Conservation (phyloP, 2,329 filamentous ascomycete genomes). For the Monosporascus sp. region DNA sequence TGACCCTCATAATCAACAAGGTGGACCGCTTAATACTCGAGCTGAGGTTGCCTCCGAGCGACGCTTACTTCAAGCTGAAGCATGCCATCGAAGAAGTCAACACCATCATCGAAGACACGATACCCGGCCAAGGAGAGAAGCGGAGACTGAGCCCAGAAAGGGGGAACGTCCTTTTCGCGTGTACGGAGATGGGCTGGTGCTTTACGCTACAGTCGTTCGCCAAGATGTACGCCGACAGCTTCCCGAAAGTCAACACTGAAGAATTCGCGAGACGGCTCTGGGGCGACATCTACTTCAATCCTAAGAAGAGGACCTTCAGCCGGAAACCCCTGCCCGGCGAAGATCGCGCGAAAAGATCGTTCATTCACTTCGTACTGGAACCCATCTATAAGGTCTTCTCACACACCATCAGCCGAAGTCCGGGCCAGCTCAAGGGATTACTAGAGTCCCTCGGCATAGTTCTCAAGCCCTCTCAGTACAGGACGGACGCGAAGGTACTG, state of each 20-base stretch:
- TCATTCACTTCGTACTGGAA: conserved; percentile 91
- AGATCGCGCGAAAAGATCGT: conserved; percentile 74
- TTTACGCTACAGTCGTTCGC: conserved; percentile 93
- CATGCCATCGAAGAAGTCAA: conserved; percentile 99
- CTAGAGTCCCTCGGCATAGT: conserved; percentile 74
- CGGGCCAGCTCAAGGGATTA: conserved; percentile 75
- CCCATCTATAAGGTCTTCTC: conserved; percentile 98
- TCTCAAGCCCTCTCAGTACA: conserved; percentile 89
- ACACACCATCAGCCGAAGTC: conserved; percentile 86
- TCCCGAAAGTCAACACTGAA: conserved; percentile 71
- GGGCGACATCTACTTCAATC: conserved; percentile 97
- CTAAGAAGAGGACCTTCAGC: conserved; percentile 82
- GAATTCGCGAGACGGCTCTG: conserved; percentile 85
- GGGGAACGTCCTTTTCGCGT: conserved; percentile 96
- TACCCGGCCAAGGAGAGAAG: conserved; percentile 74
- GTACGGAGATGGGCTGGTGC: conserved; percentile 91
- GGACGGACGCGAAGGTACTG: conserved; percentile 80
- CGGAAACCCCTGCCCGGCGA: conserved; percentile 68
- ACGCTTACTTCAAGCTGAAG: conserved; percentile 98
- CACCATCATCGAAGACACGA: conserved; percentile 82
- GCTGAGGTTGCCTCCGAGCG: conserved; percentile 85
- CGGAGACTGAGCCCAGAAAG: conserved; percentile 88
- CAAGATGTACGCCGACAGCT: conserved; percentile 91
- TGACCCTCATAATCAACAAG: conserved; percentile 93
- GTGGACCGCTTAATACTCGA: conserved; percentile 94